These are phyloP conservation scores for Cyclocybe cylindracea DNA, from an alignment of 768 basidiomycete species.

Conservation along the genomic window DNA sequence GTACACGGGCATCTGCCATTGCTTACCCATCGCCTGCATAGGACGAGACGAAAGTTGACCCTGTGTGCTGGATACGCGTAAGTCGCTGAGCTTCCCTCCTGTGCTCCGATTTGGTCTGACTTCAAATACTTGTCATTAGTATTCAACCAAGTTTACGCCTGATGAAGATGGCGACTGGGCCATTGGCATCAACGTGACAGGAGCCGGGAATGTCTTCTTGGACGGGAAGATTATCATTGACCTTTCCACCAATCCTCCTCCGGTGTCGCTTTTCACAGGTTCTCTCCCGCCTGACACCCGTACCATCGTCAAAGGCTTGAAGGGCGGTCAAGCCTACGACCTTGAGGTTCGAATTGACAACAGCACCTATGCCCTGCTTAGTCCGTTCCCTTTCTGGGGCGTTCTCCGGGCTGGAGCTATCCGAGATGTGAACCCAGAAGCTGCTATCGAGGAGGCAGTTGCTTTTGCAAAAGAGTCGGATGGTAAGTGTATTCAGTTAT, in stretches of 20 bases:
- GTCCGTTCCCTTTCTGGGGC: conserved; percentile 39
- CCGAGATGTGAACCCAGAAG: conserved; percentile 33
- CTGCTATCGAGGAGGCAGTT: conserved; percentile 42
- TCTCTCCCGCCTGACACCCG: conserved; percentile 42
- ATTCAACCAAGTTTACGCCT: conserved; percentile 45
- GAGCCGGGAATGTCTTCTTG: conserved; percentile 51
- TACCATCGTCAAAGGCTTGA: conserved; percentile 34
- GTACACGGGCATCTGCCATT: background rate
- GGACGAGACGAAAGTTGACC: conserved; percentile 43
- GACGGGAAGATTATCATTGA: conserved; percentile 48
- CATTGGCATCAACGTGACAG: conserved; percentile 46
- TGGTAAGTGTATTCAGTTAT: conserved; percentile 23
- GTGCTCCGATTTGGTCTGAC: background rate
- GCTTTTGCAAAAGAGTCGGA: conserved; percentile 39
- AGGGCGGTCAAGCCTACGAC: conserved; percentile 41
- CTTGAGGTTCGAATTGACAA: conserved; percentile 39
- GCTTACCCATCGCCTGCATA: conserved; percentile 5
- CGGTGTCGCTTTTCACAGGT: conserved; percentile 43
- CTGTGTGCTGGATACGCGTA: conserved; percentile 42
- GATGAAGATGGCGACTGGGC: conserved; percentile 55
- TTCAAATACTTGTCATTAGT: conserved; percentile 23
- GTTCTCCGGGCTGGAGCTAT: conserved; percentile 38
- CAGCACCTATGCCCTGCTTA: conserved; percentile 31
- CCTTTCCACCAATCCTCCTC: conserved; percentile 38
- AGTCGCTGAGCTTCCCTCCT: conserved; percentile 8